Evolutionary conservation across 2,329 filamentous ascomycete genomes (phyloP).

Genomic region (Arthrobotrys iridis): DNA sequence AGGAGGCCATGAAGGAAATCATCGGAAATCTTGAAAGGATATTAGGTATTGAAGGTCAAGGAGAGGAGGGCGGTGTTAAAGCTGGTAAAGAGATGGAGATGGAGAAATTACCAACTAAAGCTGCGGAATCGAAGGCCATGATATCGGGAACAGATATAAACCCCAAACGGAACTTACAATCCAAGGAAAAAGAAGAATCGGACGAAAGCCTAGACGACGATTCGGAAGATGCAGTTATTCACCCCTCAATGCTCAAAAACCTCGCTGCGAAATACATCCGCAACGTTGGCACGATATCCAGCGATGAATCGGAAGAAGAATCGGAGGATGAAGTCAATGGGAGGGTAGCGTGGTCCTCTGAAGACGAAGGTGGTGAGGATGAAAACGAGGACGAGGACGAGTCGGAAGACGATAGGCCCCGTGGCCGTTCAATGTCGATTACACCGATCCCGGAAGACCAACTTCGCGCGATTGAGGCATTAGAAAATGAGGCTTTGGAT

Average conservation of each 20-base stretch:
- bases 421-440: conserved; percentile 52
- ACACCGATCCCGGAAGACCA: conserved; percentile 49
- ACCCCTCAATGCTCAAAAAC: conserved; percentile 51
- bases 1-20: conserved; percentile 64
- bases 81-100: conserved; percentile 1
- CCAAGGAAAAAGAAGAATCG: background rate
- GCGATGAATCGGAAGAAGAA: conserved; percentile 40
- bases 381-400: conserved; percentile 14
- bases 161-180: background rate
- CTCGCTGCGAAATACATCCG: conserved; percentile 50
- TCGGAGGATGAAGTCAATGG: conserved; percentile 34
- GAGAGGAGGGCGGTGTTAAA: conserved; percentile 16
- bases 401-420: conserved; percentile 26
- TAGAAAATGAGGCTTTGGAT: conserved; percentile 40
- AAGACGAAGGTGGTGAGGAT: conserved; percentile 36
- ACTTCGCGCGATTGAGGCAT: conserved; percentile 19
- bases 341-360: conserved; percentile 42
- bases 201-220: background rate
- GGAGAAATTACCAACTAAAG: background rate
- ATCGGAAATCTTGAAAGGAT: conserved; percentile 50
- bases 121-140: conserved; percentile 5
- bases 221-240: conserved; percentile 30
- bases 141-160: background rate
- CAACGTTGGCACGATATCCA: conserved; percentile 29
- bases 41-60: conserved; percentile 21